Evolutionary conservation across 2,329 filamentous ascomycete species (phyloP).

Genomic region (Macrophomina tecta): DNA sequence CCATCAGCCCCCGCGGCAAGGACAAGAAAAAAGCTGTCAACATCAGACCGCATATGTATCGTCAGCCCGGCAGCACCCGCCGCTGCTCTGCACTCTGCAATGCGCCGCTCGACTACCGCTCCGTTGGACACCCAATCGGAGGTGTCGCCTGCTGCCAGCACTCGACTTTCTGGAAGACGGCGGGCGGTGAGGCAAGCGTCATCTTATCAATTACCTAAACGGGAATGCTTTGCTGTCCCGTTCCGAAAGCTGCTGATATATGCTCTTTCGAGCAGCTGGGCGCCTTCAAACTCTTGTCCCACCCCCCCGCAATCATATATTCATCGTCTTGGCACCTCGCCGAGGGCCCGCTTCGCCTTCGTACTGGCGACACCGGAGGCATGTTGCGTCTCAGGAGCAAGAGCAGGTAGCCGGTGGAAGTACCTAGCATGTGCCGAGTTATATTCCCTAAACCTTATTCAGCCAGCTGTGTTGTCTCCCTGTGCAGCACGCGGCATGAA

Average conservation of each 20-base stretch:
- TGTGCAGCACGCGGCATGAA: slow-evolving; percentile 13
- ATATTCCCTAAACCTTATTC: slow-evolving; percentile 7
- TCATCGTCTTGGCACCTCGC: background rate
- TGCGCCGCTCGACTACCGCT: background rate
- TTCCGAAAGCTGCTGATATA: slow-evolving; percentile 9
- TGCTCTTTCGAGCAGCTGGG: background rate
- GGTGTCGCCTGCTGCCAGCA: background rate
- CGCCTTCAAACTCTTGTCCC: slow-evolving; percentile 6
- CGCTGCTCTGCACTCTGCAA: background rate
- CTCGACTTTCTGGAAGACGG: slow-evolving; percentile 1
- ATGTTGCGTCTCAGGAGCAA: background rate
- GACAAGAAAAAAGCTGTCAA: background rate
- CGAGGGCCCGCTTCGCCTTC: background rate
- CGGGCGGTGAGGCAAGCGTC: slow-evolving; percentile 15
- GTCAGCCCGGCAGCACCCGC: background rate
- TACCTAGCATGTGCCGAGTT: background rate
- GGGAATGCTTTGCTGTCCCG: slow-evolving; percentile 4
- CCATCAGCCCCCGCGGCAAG: background rate
- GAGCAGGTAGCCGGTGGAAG: background rate
- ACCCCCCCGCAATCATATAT: slow-evolving; percentile 3
- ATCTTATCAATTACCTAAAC: slow-evolving; percentile 14
- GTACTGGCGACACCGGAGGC: slow-evolving; percentile 5
- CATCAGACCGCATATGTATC: slow-evolving; percentile 4
- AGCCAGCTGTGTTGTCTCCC: background rate
- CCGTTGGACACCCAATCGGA: slow-evolving; percentile 1